Base-by-base conservation (phyloP, 1,284 basidiomycete genomes). In the Earliella scabrosa region DNA sequence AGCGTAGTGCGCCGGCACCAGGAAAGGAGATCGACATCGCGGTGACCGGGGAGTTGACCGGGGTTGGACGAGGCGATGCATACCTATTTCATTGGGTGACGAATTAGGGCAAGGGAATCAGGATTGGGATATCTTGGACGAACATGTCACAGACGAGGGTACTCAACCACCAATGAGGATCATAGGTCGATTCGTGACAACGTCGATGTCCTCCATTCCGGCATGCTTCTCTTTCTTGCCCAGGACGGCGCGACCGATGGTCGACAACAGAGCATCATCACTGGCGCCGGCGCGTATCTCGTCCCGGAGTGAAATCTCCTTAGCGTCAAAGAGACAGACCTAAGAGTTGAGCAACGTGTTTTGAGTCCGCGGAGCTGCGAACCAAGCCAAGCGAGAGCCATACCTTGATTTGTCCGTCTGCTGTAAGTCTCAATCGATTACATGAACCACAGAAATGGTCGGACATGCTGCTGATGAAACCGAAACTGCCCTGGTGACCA, bases 401-500 rank as follows among this genome's bases (percentile, higher is more conserved):
- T 65, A 86, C 93, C 81, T 95, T 96, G 66, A 96, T 90, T 69
- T 95, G 86, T 4, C 94, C 93, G 68, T 96, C 93, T 14, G 93
- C 90, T 29, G 91, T 94, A 47, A 96, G 78, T 39, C 94, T 81
- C 52, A 95, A 76, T 59, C 93, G 81, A 68, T 94, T 94, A 74
- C 93, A 96, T 2, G 87, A 87, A 4, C 84, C 82, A 71, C 93
- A 95, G 68, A 96, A 95, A 72, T 95, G 92, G 71, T 96, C 92
- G 27, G 92, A 94, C 92, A 94, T 93, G 75, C 88, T 91, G 65
- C 88, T 92, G 68, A 96, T 96, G 75, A 95, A 94, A 9, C 93
- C 93, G 66, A 95, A 82, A 63, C 79, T 87, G 31, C 93, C 93
- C 56, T 66, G 67, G 68, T 88, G 83, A 3, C 89, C 90, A 2